Evolutionary conservation across 495 filamentous ascomycete genomes (phyloP).

Genomic region (Tuber microsphaerosporum): DNA sequence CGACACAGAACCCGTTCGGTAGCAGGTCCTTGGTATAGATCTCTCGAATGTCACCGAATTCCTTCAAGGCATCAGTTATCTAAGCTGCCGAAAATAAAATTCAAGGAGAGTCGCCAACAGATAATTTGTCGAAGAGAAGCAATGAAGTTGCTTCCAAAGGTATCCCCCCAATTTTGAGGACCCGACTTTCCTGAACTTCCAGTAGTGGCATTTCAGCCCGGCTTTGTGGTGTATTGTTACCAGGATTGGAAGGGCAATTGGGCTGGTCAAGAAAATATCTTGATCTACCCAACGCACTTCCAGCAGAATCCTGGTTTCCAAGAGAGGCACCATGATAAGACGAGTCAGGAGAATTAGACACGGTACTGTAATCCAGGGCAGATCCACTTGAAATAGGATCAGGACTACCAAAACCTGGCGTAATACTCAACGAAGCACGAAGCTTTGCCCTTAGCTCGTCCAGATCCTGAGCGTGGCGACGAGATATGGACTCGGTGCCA

Average conservation of each 20-base stretch:
- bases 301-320: neutral
- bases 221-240: neutral
- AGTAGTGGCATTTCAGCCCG: neutral
- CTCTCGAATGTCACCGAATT: constrained; percentile 34
- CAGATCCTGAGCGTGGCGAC: constrained; percentile 7
- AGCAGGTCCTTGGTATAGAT: constrained; percentile 34
- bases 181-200: neutral
- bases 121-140: constrained; percentile 19
- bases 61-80: constrained; percentile 8
- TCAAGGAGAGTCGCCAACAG: constrained; percentile 1
- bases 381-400: neutral
- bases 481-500: neutral
- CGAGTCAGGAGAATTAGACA: neutral
- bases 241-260: neutral
- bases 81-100: neutral
- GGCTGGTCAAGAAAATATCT: neutral
- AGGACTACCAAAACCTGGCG: neutral
- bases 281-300: neutral
- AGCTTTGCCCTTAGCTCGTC: constrained; percentile 6
- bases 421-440: neutral
- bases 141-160: constrained; percentile 9
- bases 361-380: neutral
- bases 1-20: constrained; percentile 32
- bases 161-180: constrained; percentile 15
- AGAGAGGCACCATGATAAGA: constrained; percentile 3